These are phyloP conservation scores for Rhizopus microsporus DNA, from an alignment of 371 early-diverging fungal species.

Conservation along the genomic window DNA sequence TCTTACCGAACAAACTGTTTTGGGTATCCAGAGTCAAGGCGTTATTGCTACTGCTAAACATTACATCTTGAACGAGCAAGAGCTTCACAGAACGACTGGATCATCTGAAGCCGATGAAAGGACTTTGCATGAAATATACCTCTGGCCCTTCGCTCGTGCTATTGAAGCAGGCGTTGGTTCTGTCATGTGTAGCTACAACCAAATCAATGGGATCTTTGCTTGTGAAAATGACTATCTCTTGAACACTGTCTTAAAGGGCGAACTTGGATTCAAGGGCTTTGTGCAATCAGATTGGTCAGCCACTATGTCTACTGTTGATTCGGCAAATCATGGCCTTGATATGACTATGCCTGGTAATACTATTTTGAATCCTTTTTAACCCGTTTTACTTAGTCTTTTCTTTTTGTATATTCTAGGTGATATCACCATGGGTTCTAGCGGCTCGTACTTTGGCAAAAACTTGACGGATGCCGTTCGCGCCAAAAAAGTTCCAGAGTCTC, in stretches of 20 bases:
- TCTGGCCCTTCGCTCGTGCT: constrained; percentile 54
- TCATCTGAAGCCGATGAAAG: constrained; percentile 43
- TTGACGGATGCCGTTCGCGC: constrained; percentile 30
- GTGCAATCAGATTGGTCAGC: constrained; percentile 45
- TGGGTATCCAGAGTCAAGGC: constrained; percentile 36
- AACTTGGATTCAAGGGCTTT: constrained; percentile 53
- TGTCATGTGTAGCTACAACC: constrained; percentile 64
- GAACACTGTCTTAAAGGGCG: constrained; percentile 47
- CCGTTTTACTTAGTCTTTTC: no score
- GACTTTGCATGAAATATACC: constrained; percentile 60
- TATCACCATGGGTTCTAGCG: constrained; percentile 23
- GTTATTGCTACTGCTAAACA: constrained; percentile 57
- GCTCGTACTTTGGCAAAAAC: constrained; percentile 37
- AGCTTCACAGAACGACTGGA: constrained; percentile 21
- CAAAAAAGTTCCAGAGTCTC: constrained; percentile 28
- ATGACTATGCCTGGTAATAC: constrained; percentile 39
- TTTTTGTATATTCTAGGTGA: constrained; percentile 20
- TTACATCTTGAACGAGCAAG: constrained; percentile 50
- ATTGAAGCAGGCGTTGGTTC: constrained; percentile 58
- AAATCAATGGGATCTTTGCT: constrained; percentile 46
- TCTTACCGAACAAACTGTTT: constrained; percentile 27
- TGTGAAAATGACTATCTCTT: constrained; percentile 53
- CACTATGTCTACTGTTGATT: constrained; percentile 25
- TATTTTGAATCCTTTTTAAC: neutral
- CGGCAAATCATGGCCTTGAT: constrained; percentile 50